Percentiles rank a stretch among this genome's conserved stretches.
Evolutionary conservation across 2,329 filamentous ascomycete species (phyloP).

Genomic region (Arachnopeziza araneosa): DNA sequence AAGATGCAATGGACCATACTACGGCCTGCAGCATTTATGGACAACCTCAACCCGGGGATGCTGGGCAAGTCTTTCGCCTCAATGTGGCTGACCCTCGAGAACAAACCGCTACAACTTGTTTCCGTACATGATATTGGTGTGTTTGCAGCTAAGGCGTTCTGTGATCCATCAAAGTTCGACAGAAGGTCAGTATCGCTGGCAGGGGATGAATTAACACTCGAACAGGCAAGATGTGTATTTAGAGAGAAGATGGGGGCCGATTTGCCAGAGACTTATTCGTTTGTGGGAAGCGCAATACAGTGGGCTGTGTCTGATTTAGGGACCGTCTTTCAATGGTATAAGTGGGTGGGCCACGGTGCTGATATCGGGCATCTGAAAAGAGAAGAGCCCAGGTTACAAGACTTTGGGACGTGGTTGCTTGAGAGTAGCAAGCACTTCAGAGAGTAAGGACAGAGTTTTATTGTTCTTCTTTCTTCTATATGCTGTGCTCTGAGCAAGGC

Average conservation of each 20-base stretch:
- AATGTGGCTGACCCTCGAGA: conserved; percentile 34
- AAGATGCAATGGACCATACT: conserved; percentile 52
- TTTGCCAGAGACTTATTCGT: conserved; percentile 25
- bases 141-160: conserved; percentile 35
- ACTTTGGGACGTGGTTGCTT: conserved; percentile 7
- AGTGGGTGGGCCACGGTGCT: conserved; percentile 25
- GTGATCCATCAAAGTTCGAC: conserved; percentile 31
- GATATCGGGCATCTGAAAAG: conserved; percentile 1
- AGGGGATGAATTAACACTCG: conserved; percentile 39
- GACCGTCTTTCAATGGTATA: conserved; percentile 29
- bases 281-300: conserved; percentile 20
- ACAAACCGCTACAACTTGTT: conserved; percentile 34
- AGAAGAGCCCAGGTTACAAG: not conserved
- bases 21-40: conserved; percentile 51
- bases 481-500: not conserved
- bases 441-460: not conserved
- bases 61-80: conserved; percentile 16
- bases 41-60: conserved; percentile 33
- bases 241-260: conserved; percentile 22
- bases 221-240: conserved; percentile 31
- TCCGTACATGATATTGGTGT: conserved; percentile 35
- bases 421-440: conserved; percentile 2
- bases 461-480: not conserved
- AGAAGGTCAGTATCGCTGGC: conserved; percentile 37
- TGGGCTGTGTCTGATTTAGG: conserved; percentile 24